These are phyloP conservation scores for Aspergillus bertholletiae DNA, from an alignment of 495 filamentous ascomycete genomes.

Conservation along the genomic window DNA sequence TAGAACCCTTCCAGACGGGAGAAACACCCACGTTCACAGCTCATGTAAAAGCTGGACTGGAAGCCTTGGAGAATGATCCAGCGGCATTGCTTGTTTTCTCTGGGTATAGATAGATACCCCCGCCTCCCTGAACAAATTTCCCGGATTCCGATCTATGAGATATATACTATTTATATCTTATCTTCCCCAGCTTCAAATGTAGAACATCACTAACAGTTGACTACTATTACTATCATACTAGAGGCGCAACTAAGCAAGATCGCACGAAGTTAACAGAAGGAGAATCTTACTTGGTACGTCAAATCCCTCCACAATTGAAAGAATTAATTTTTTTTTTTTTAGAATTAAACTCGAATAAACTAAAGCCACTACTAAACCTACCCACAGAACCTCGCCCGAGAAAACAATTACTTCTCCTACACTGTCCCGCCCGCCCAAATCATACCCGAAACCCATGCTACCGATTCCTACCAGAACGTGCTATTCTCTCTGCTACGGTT, in stretches of 20 bases:
- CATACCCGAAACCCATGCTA: slow-evolving; percentile 58
- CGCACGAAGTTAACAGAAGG: slow-evolving; percentile 58
- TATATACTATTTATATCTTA: too few relatives aligned
- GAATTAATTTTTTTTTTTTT: too few relatives aligned
- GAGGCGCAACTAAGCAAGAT: slow-evolving; percentile 57
- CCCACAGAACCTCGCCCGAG: slow-evolving; percentile 42
- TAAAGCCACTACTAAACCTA: slow-evolving; percentile 11
- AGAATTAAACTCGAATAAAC: not conserved
- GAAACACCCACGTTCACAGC: slow-evolving; percentile 70
- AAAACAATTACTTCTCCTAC: slow-evolving; percentile 34
- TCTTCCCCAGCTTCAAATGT: too few relatives aligned
- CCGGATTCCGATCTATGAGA: not conserved
- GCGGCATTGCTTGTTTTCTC: slow-evolving; percentile 60
- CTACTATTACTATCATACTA: too few relatives aligned
- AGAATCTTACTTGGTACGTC: slow-evolving; percentile 55
- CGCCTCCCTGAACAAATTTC: too few relatives aligned
- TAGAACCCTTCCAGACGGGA: slow-evolving; percentile 66
- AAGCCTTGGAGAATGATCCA: slow-evolving; percentile 33
- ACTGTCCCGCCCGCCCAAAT: slow-evolving; percentile 25
- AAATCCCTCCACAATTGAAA: too few relatives aligned
- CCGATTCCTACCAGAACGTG: slow-evolving; percentile 79
- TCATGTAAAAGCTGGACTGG: slow-evolving; percentile 65
- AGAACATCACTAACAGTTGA: slow-evolving; percentile 5
- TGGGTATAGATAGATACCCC: too few relatives aligned
- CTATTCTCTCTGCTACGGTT: slow-evolving; percentile 67